Evolutionary conservation across 305 asterid genomes (phyloP).

Genomic region (Solanum hybrid): DNA sequence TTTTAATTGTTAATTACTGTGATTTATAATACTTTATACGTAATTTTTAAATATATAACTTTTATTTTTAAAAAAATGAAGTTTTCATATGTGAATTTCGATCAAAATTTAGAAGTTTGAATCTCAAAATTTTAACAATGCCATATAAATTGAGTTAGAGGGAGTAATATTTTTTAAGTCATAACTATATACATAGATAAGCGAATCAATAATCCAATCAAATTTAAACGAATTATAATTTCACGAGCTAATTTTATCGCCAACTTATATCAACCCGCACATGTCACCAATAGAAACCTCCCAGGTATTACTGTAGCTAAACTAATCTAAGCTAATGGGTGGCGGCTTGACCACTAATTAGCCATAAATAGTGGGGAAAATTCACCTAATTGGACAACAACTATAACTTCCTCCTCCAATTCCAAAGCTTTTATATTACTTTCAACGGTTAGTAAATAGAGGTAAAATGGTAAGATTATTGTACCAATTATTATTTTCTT

Average conservation of each 20-base stretch:
- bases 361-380: conserved; percentile 27
- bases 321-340: background rate
- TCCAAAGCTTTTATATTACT: background rate
- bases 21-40: background rate
- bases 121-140: background rate
- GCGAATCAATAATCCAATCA: no score
- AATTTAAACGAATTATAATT: no score
- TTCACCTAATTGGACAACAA: conserved; percentile 25
- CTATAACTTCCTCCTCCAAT: conserved; percentile 18
- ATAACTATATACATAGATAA: no score
- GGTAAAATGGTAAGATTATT: no score
- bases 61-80: no score
- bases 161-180: background rate
- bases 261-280: background rate
- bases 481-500: no score
- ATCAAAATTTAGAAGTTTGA: no score
- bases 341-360: conserved; percentile 9
- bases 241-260: no score
- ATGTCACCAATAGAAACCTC: background rate
- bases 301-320: background rate
- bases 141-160: background rate
- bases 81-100: background rate
- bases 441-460: background rate
- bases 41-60: no score
- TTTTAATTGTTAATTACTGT: no score